Base-by-base conservation (phyloP, 2,329 filamentous ascomycete genomes). In the Leptographium lundbergii region DNA sequence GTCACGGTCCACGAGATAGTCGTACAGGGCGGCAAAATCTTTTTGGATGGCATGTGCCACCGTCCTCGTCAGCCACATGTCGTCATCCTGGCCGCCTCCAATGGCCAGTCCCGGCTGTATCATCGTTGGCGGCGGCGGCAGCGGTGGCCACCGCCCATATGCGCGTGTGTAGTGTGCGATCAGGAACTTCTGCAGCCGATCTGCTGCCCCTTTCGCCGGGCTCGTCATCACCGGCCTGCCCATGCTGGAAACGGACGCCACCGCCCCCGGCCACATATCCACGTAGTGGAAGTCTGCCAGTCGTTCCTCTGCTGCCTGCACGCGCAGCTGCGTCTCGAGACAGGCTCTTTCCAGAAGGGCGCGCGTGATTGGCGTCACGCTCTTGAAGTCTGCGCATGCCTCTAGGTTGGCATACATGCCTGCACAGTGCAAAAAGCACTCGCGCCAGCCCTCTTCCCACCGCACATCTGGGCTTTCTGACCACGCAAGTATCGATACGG, bases 1-100 rank as follows among this genome's bases (percentile, higher is more conserved):
- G 54, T 87, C 81, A 6, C 83, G 78, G 67, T 88, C 81, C 19
- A 89, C 85, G 1, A 88, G 72, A 62, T 86, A 87, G 65, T 88
- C 85, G 65, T 89, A 89, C 1, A 89, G 71, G 0, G 82, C 80
- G 2, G 82, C 81, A 65, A 89, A 88, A 63, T 88, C 86, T 36
- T 73, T 74, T 63, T 86, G 82, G n/a, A 89, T 68, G 3, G 73
- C 74, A 54, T 77, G 75, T 1, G 77, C 77, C 22, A 87, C 68
- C 3, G 75, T 77, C 48, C 85, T 75, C 5, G 79, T 85, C 14
- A 88, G 73, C 85, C 85, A 88, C 47, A 75, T 74, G 11, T 79
- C 76, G 36, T 77, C 74, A 0, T 73, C 71, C 45, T 64, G 57
- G 57, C 72, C 66, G 58, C 66, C 64, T 54, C 65, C 60, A 14